These are phyloP conservation scores for Fonsecaea pugnacius DNA, from an alignment of 2,329 filamentous ascomycete genomes.

Conservation along the genomic window DNA sequence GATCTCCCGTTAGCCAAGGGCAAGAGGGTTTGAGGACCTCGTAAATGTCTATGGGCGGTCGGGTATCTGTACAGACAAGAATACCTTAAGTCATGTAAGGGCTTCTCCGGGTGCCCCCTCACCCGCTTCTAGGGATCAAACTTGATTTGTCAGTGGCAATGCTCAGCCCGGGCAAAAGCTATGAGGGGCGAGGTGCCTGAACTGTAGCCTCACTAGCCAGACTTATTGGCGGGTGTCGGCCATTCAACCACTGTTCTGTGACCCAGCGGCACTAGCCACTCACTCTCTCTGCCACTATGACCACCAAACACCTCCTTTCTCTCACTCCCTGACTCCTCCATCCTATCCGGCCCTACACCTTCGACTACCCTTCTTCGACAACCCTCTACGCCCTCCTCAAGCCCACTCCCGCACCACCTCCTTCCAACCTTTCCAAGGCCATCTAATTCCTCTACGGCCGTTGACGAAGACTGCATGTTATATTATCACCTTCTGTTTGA, in stretches of 20 bases:
- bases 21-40: background rate
- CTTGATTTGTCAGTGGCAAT: slow-evolving; percentile 1
- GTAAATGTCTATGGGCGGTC: background rate
- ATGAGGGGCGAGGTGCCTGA: background rate
- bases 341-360: background rate
- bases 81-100: background rate
- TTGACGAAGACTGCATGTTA: slow-evolving; percentile 5
- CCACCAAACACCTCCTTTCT: slow-evolving; percentile 8
- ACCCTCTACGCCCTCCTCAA: background rate
- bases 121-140: background rate
- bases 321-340: slow-evolving; percentile 3
- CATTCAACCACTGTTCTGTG: background rate
- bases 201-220: background rate
- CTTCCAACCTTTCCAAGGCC: background rate
- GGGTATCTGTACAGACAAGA: background rate
- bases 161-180: background rate
- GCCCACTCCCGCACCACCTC: slow-evolving; percentile 2
- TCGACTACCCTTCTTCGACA: slow-evolving; percentile 2
- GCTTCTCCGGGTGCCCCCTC: background rate
- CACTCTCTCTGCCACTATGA: background rate
- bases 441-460: slow-evolving; percentile 3
- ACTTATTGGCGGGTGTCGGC: background rate
- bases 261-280: slow-evolving; percentile 1
- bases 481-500: background rate
- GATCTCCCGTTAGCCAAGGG: background rate